Evolutionary conservation across 176 grass and related monocot species (phyloP).

Genomic region (bread wheat (Triticum aestivum)): DNA sequence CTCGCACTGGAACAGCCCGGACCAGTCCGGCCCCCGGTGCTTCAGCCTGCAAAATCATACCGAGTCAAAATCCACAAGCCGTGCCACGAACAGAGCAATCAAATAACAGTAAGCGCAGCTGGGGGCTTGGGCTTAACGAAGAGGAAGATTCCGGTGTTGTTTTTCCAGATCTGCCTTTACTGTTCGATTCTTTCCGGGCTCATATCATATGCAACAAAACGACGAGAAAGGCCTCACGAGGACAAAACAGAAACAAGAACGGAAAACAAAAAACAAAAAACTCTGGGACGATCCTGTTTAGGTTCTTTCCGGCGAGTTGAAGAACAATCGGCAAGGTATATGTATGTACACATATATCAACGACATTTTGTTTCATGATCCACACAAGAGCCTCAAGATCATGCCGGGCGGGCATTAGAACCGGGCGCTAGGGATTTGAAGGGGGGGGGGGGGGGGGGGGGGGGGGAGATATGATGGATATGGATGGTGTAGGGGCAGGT

Average conservation of each 20-base stretch:
- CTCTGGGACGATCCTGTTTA: neutral
- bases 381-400: neutral
- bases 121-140: neutral
- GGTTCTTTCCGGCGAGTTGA: constrained; percentile 2
- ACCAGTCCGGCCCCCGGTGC: constrained; percentile 94
- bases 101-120: neutral
- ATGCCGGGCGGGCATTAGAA: neutral
- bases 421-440: neutral
- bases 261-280: neutral
- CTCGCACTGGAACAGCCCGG: constrained; percentile 75
- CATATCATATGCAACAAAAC: neutral
- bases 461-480: neutral
- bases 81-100: neutral
- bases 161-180: neutral
- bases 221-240: neutral
- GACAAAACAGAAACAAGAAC: neutral
- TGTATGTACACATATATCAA: neutral
- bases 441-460: too few relatives aligned
- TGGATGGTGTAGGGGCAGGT: neutral
- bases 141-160: neutral
- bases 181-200: constrained; percentile 19
- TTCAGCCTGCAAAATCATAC: constrained; percentile 55
- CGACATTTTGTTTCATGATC: neutral
- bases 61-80: neutral
- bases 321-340: neutral